Evolutionary conservation across 192 early-diverging fungal species (phyloP).

Genomic region (Phlyctochytrium bullatum): DNA sequence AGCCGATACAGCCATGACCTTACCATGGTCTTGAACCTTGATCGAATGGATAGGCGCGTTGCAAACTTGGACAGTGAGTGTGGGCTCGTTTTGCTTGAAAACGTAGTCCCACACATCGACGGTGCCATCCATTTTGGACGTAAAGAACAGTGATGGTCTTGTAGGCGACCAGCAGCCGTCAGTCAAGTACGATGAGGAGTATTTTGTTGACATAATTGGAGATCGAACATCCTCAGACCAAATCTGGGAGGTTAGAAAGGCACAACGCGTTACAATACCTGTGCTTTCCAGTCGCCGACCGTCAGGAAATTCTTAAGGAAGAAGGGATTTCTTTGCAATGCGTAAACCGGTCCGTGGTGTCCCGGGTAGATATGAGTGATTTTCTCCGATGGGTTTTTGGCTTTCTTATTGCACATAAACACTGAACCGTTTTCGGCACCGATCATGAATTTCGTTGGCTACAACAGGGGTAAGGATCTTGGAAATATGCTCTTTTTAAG

Average conservation of each 20-base stretch:
- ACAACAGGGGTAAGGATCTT: not conserved
- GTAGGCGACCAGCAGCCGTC: constrained; percentile 60
- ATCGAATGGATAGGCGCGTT: constrained; percentile 54
- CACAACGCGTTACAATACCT: constrained; percentile 19
- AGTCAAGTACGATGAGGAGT: constrained; percentile 49
- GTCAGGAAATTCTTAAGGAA: constrained; percentile 64
- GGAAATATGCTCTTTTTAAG: not conserved
- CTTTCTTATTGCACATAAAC: constrained; percentile 67
- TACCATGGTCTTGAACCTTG: constrained; percentile 61
- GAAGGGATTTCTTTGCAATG: constrained; percentile 62
- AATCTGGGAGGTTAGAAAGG: constrained; percentile 30
- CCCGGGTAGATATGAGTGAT: constrained; percentile 60
- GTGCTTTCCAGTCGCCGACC: constrained; percentile 60
- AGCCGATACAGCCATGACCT: constrained; percentile 48
- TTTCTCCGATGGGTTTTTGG: constrained; percentile 56
- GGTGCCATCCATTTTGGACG: constrained; percentile 55
- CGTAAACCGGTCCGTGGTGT: constrained; percentile 57
- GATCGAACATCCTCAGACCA: constrained; percentile 60
- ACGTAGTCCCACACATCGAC: constrained; percentile 60
- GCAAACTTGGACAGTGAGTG: constrained; percentile 56
- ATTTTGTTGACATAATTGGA: constrained; percentile 57
- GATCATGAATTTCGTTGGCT: constrained; percentile 70
- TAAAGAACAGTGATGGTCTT: constrained; percentile 59
- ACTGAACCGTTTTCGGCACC: constrained; percentile 59
- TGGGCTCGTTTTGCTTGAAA: constrained; percentile 61